Evolutionary conservation across 2,329 filamentous ascomycete genomes (phyloP), one percentile per base, ranked within the genome.

Genomic region (Claviceps cyperi): DNA sequence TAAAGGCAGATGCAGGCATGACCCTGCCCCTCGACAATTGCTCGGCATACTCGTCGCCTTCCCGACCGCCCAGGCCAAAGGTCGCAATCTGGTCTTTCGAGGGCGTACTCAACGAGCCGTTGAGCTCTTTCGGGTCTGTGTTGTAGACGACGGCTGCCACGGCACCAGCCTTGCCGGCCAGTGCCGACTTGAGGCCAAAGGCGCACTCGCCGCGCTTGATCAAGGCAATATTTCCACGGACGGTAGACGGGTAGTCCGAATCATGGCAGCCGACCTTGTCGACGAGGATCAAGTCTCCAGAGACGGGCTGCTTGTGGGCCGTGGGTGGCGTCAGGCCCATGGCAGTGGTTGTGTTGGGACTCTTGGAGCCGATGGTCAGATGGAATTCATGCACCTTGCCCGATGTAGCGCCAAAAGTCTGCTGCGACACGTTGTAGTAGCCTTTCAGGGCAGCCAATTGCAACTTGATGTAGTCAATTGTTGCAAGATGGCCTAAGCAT

Each of bases 141-240:
- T 91, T 88, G 67, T 86, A 90, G 47, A 92, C 72, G 14, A 92
- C 67, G 1, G 81, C 83, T 1, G 81, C 86, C 3, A 78, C 64
- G 5, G 86, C 86, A 19, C 85, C 84, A 1, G 83, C 83, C 46
- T 70, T 72, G 41, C 81, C 83, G 5, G 86, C 85, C 14, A 77
- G 68, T 49, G 73, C 74, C 1, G 83, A 83, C 69, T 92, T 92
- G 52, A 73, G 66, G 11, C 81, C 84, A 57, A 91, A 92, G 7
- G 78, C 57, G 60, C 86, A 92, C 1, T 66, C 71, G 49, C 86
- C 86, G 50, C 86, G 80, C 32, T 73, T 70, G 55, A 92, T 75
- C 38, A 92, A 71, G 9, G 83, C 85, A 52, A 92, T 81, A 51
- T 78, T 78, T 47, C 80, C 83, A 9, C 69, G 63, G 4, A 83